Evolutionary conservation across 768 basidiomycete species (phyloP).

Genomic region (Kwoniella dendrophila): DNA sequence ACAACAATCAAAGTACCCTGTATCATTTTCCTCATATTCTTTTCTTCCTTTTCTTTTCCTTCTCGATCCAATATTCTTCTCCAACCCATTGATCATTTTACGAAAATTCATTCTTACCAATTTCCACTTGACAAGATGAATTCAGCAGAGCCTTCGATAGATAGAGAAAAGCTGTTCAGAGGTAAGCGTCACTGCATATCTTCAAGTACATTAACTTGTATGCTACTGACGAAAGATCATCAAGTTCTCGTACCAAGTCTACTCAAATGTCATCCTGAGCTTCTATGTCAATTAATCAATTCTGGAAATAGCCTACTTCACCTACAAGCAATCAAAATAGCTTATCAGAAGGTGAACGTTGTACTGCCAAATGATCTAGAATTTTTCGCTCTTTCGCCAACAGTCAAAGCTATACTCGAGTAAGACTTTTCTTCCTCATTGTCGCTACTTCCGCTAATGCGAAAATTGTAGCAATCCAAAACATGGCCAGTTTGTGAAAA

Average conservation of each 20-base stretch:
- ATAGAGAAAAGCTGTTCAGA: not conserved
- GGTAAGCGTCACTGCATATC: too few relatives aligned
- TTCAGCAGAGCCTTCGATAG: not conserved
- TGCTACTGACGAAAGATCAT: not conserved
- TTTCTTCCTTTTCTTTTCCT: too few relatives aligned
- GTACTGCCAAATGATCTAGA: not conserved
- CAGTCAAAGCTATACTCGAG: conserved; percentile 9
- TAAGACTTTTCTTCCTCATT: not conserved
- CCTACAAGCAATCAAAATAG: not conserved
- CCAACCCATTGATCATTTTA: too few relatives aligned
- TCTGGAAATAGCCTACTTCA: not conserved
- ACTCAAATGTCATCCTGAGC: not conserved
- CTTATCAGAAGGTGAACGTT: not conserved
- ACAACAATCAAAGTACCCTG: too few relatives aligned
- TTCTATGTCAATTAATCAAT: not conserved
- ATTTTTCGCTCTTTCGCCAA: not conserved
- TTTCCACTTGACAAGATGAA: too few relatives aligned
- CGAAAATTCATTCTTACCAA: too few relatives aligned
- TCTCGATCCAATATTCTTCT: too few relatives aligned
- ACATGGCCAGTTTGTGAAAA: too few relatives aligned
- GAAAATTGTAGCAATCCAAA: too few relatives aligned
- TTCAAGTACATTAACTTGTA: not conserved
- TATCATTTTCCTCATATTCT: too few relatives aligned
- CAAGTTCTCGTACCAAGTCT: not conserved
- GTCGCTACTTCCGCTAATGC: not conserved